A percentile compares a stretch with the other conserved stretches of the same genome.
These are phyloP conservation scores for Termitomyces titanicus DNA, from an alignment of 768 basidiomycete genomes.

Conservation along the genomic window DNA sequence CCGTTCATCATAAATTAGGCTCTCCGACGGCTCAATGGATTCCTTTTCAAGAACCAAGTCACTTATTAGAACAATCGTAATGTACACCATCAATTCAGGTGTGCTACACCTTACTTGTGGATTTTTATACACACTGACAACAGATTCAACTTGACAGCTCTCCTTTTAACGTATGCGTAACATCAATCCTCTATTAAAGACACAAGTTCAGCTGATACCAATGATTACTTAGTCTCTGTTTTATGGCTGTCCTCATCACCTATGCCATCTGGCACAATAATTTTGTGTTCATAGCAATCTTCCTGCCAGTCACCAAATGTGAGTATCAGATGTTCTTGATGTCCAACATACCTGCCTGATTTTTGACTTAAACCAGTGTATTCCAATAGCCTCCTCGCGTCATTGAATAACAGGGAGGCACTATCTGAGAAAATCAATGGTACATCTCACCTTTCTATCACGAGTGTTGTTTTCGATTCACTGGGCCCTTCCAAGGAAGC, in stretches of 20 bases:
- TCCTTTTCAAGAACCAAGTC: not conserved
- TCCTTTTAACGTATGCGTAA: not conserved
- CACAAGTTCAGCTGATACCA: not conserved
- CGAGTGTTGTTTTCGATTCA: not conserved
- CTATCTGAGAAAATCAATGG: not conserved
- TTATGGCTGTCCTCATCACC: not conserved
- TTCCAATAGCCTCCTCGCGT: not conserved
- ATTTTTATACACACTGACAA: not conserved
- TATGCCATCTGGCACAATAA: not conserved
- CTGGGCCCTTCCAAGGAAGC: too few relatives aligned
- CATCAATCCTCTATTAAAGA: too few relatives aligned
- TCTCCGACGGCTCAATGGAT: not conserved
- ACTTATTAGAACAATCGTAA: not conserved
- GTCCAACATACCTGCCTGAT: not conserved
- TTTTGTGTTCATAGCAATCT: not conserved
- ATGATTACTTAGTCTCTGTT: not conserved
- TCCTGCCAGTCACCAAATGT: not conserved
- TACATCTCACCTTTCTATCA: not conserved
- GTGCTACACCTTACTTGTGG: too few relatives aligned
- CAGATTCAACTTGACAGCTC: not conserved
- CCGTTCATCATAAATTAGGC: not conserved
- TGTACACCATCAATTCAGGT: slow-evolving; percentile 1
- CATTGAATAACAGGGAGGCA: not conserved
- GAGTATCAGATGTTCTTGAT: not conserved
- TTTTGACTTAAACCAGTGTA: not conserved